Base-by-base conservation (phyloP, 2,329 filamentous ascomycete genomes). In the Hypocrella siamensis region DNA sequence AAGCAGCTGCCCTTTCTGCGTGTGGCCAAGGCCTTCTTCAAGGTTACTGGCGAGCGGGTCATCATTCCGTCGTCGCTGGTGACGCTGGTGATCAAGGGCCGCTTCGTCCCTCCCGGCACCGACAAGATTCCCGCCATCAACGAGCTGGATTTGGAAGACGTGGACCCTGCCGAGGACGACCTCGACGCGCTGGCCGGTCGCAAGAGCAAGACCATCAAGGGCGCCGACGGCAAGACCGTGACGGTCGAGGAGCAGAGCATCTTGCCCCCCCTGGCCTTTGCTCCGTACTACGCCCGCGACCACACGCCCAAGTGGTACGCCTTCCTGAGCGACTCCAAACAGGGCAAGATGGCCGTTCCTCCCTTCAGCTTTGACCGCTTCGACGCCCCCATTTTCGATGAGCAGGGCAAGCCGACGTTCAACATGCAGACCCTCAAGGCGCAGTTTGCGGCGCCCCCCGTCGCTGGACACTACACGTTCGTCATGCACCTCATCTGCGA, bases 341-440 rank as follows among this genome's bases (percentile, higher is more conserved):
- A 92, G 51, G 86, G 83, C 48, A 93, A 93, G 58, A 88, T 98
- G 58, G 86, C 88, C 14, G 90, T 98, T 3, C 88, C 88, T 3
- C 90, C 92, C 0, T 94, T 93, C 54, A 84, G 81, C n/a, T 96
- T 98, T 57, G 76, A 77, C 26, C 77, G 77, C 28, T 96, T 98
- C 51, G 85, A 94, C 55, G 80, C 85, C 61, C 81, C 84, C 19
- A 75, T 94, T 19, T 80, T 90, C 40, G 75, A 80, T 43, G 75
- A 74, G 26, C 68, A 75, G 39, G 84, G 81, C 45, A 81, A 80
- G 51, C 88, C 88, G 3, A 96, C 90, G 3, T 98, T 83, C 60
- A 79, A 86, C 46, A 78, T 98, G 60, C 86, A 96, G 56, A 98
- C 90, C 3, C 65, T 96, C 47, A 96, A 93, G 66, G 88, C 92